These are phyloP conservation scores for Tieghemostelium lacteum DNA, from an alignment of 78 protist genomes.

Conservation along the genomic window DNA sequence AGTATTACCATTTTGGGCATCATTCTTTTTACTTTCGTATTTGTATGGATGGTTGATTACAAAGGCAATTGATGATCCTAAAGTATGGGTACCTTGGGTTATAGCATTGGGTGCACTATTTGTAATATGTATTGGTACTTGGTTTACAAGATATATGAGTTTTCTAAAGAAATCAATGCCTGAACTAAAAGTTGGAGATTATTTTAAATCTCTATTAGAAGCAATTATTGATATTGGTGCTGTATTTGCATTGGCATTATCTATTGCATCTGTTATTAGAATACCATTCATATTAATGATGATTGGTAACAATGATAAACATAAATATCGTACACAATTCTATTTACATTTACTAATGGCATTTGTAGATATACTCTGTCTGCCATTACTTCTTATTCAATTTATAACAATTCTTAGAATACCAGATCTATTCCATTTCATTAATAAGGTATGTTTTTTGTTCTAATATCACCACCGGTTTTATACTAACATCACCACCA, in stretches of 20 bases:
- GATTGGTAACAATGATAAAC: background rate
- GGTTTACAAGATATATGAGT: slow-evolving; percentile 26
- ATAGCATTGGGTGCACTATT: slow-evolving; percentile 17
- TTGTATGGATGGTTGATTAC: slow-evolving; percentile 52
- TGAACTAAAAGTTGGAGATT: slow-evolving; percentile 17
- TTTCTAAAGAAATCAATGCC: slow-evolving; percentile 31
- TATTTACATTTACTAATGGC: slow-evolving; percentile 20
- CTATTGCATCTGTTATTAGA: slow-evolving; percentile 44
- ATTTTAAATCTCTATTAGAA: slow-evolving; percentile 27
- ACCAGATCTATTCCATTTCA: background rate
- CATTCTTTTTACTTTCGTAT: slow-evolving; percentile 27
- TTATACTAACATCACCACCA: background rate
- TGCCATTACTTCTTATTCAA: background rate
- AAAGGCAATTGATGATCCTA: slow-evolving; percentile 13
- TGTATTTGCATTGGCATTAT: slow-evolving; percentile 16
- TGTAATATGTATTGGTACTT: slow-evolving; percentile 32
- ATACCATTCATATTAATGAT: slow-evolving; percentile 41
- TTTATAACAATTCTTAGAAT: slow-evolving; percentile 13
- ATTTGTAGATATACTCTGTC: slow-evolving; percentile 7
- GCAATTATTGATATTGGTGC: slow-evolving; percentile 43
- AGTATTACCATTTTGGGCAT: slow-evolving; percentile 38
- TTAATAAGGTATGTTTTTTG: slow-evolving; percentile 6
- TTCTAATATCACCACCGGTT: background rate
- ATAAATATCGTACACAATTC: slow-evolving; percentile 18
- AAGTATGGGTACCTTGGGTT: slow-evolving; percentile 18